phyloP scores from a whole-genome alignment of 2,329 filamentous ascomycete genomes.

The Fusarium gaditjirri region DNA sequence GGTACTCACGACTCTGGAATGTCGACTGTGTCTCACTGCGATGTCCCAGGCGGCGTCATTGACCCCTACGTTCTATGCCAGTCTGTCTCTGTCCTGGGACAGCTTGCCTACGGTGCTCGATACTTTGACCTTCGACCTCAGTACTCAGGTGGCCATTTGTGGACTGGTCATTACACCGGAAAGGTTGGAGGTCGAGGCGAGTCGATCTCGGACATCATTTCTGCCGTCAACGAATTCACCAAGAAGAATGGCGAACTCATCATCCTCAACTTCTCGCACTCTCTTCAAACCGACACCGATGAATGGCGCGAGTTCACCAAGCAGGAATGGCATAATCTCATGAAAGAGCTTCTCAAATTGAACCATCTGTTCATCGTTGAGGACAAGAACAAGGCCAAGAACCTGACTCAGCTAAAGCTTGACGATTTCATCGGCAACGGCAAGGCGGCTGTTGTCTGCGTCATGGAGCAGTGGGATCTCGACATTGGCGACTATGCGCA shows the following conservation, averaged over 20 bases:
- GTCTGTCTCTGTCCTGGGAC: neutral
- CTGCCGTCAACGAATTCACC: slow-evolving; percentile 1
- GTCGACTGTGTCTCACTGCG: slow-evolving; percentile 1
- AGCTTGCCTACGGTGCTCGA: neutral
- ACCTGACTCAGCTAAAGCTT: neutral
- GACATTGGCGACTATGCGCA: neutral
- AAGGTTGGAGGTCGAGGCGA: slow-evolving; percentile 12
- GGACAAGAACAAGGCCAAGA: slow-evolving; percentile 13
- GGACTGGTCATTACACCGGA: neutral
- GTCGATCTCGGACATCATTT: neutral
- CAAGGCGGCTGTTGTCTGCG: neutral
- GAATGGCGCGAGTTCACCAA: slow-evolving; percentile 22
- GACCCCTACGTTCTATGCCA: slow-evolving; percentile 15
- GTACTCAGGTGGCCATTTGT: neutral
- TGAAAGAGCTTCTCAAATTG: slow-evolving; percentile 11
- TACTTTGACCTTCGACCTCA: slow-evolving; percentile 16
- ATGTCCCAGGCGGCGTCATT: neutral
- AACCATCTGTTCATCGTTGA: neutral
- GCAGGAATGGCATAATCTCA: slow-evolving; percentile 9
- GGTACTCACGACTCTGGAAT: slow-evolving; percentile 17
- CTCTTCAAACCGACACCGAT: neutral
- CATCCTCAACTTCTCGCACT: slow-evolving; percentile 16
- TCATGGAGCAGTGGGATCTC: slow-evolving; percentile 13
- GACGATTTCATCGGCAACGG: slow-evolving; percentile 3
- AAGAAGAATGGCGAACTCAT: neutral